phyloP scores from a whole-genome alignment of 768 basidiomycete species.

The Chalciporus chontae region DNA sequence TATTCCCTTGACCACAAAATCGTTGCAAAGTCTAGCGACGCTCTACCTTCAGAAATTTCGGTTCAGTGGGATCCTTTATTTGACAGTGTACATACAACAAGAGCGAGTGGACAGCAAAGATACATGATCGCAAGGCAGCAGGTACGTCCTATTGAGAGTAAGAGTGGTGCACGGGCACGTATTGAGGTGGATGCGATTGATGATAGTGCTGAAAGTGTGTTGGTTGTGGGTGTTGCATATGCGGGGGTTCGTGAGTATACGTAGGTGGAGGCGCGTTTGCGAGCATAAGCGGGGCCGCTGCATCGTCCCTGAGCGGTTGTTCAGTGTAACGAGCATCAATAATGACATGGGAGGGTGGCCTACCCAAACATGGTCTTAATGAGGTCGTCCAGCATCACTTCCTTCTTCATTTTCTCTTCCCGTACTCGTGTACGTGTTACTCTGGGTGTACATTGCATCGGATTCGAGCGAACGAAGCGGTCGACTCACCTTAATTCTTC shows the following conservation, averaged over 20 bases:
- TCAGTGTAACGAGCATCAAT: conserved; percentile 1
- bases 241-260: conserved; percentile 7
- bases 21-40: not conserved
- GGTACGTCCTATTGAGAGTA: conserved; percentile 10
- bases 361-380: conserved; percentile 51
- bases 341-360: conserved; percentile 13
- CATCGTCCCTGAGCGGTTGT: conserved; percentile 24
- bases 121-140: not conserved
- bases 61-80: not conserved
- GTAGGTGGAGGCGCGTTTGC: conserved; percentile 3
- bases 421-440: conserved; percentile 48
- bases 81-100: not conserved
- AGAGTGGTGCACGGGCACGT: conserved; percentile 12
- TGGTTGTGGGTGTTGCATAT: conserved; percentile 9
- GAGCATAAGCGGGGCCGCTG: conserved; percentile 13
- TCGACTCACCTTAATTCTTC: conserved; percentile 51
- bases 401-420: conserved; percentile 56
- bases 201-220: conserved; percentile 10
- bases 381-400: conserved; percentile 53
- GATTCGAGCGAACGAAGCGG: not conserved
- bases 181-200: conserved; percentile 11
- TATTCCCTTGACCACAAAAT: too few species aligned
- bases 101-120: not conserved
- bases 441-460: conserved; percentile 16
- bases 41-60: not conserved